Conservation (phyloP, 1,284 basidiomycete genomes). For the Tilletia walkeri region DNA sequence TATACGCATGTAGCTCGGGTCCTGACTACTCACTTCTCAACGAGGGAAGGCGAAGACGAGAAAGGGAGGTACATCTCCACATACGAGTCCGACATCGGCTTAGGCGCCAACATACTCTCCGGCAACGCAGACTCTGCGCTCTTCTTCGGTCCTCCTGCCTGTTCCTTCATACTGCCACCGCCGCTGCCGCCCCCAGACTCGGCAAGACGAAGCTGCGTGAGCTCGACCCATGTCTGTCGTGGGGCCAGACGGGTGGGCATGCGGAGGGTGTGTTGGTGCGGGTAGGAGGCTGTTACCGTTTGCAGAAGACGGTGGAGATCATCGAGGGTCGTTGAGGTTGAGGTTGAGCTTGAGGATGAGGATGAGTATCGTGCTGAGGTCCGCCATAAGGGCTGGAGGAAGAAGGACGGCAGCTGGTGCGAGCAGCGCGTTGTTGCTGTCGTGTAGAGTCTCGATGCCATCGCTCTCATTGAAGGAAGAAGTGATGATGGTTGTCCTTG, state of each 20-base stretch:
- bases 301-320: conserved; percentile 11
- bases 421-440: neutral
- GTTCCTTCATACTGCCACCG: neutral
- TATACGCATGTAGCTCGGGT: conserved; percentile 21
- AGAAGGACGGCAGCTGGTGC: neutral
- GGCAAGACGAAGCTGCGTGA: neutral
- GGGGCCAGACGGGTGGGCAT: conserved; percentile 12
- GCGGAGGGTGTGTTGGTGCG: neutral
- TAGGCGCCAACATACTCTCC: conserved; percentile 31
- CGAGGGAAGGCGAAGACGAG: conserved; percentile 17
- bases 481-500: no score
- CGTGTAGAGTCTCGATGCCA: neutral
- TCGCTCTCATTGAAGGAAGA: no score
- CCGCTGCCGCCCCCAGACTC: neutral
- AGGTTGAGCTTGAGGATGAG: neutral
- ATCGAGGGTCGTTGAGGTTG: conserved; percentile 8
- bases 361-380: neutral
- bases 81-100: conserved; percentile 53
- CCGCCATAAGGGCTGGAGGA: neutral
- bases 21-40: conserved; percentile 26
- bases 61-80: conserved; percentile 54
- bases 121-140: conserved; percentile 4
- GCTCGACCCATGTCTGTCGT: conserved; percentile 15
- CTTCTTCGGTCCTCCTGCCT: neutral
- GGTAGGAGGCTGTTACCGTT: conserved; percentile 6